A percentile compares a stretch with the other conserved stretches of the same genome.
phyloP scores from a whole-genome alignment of 257 asterid species.

The Solanum chilense region DNA sequence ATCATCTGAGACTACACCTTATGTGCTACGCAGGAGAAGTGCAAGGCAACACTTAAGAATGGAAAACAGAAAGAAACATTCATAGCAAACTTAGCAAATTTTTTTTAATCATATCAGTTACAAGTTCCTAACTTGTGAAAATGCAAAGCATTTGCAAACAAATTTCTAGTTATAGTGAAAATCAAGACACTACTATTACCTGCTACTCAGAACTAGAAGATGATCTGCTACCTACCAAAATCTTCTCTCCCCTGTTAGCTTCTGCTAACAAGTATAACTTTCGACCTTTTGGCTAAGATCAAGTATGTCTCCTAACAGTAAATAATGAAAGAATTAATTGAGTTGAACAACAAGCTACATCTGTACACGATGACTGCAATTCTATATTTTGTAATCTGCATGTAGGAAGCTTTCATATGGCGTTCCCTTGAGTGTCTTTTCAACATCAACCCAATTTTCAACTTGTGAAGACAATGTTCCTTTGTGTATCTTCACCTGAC shows the following conservation, averaged over 20 bases:
- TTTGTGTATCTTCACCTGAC: conserved; percentile 90
- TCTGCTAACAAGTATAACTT: conserved; percentile 34
- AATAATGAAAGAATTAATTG: conserved; percentile 31
- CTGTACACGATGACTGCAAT: not conserved
- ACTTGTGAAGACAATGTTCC: conserved; percentile 72
- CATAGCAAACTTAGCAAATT: not conserved
- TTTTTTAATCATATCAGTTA: not conserved
- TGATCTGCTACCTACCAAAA: not conserved
- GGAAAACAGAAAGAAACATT: not conserved
- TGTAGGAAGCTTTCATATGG: conserved; percentile 47
- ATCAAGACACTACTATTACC: not conserved
- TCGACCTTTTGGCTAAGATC: conserved; percentile 52
- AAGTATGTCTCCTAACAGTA: conserved; percentile 33
- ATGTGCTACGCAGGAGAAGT: not conserved
- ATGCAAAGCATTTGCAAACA: not conserved
- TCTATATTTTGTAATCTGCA: conserved; percentile 53
- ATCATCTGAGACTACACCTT: not conserved
- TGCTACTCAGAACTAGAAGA: not conserved
- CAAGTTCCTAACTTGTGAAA: not conserved
- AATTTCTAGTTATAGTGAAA: not conserved
- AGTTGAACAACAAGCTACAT: not conserved
- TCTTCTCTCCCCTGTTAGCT: conserved; percentile 19
- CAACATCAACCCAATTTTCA: conserved; percentile 73
- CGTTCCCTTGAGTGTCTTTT: conserved; percentile 66
- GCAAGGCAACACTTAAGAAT: not conserved